phyloP scores from a whole-genome alignment of 1,284 basidiomycete species.

The Moniliella sp. region DNA sequence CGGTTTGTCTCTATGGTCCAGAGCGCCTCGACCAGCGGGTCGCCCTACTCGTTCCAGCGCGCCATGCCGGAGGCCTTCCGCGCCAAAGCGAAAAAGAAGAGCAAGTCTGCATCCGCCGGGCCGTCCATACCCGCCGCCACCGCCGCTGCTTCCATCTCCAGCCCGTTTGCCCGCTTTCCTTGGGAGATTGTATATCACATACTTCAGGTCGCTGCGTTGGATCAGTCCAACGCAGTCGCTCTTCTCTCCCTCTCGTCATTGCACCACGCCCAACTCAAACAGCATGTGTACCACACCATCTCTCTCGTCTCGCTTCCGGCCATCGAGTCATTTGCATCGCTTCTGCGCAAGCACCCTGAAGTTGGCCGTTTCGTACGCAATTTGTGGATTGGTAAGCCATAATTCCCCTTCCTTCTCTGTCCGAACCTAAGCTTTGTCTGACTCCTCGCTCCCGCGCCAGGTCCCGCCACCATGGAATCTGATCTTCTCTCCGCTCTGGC shows the following conservation, averaged over 20 bases:
- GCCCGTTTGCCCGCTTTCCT: slow-evolving; percentile 4
- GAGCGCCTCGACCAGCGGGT: too few species aligned
- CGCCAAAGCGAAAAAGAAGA: neutral
- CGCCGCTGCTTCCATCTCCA: neutral
- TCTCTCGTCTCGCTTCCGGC: slow-evolving; percentile 6
- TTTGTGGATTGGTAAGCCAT: slow-evolving; percentile 16
- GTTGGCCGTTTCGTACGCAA: slow-evolving; percentile 11
- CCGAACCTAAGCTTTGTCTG: neutral
- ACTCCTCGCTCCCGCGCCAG: neutral
- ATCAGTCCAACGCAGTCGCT: slow-evolving; percentile 1
- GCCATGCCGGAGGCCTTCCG: too few species aligned
- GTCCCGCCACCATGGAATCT: slow-evolving; percentile 12
- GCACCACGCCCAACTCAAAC: slow-evolving; percentile 7
- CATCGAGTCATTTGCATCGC: slow-evolving; percentile 9
- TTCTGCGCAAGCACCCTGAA: slow-evolving; percentile 6
- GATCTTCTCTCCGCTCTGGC: slow-evolving; percentile 22
- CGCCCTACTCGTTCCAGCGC: too few species aligned
- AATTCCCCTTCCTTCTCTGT: neutral
- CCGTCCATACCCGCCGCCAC: neutral
- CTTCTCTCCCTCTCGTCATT: slow-evolving; percentile 9
- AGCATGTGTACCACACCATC: slow-evolving; percentile 8
- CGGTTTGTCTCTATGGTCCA: too few species aligned
- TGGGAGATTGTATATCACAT: slow-evolving; percentile 9
- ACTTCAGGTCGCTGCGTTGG: slow-evolving; percentile 5
- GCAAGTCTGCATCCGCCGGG: neutral